phyloP scores from a whole-genome alignment of 1,139 yeast genomes.

The Lodderomyces parapsilosis region DNA sequence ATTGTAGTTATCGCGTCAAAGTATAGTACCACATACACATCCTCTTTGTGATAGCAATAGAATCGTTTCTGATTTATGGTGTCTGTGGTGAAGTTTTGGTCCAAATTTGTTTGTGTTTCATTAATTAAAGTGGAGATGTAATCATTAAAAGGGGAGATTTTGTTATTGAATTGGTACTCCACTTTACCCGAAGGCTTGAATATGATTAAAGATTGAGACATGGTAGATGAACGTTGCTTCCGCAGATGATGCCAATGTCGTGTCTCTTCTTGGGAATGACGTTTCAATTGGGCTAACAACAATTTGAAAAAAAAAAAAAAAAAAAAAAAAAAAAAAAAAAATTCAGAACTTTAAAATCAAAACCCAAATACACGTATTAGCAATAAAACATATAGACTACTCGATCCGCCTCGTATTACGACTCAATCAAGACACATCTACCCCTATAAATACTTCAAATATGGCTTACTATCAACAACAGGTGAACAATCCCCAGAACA shows the following conservation, averaged over 20 bases:
- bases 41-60: slow-evolving; percentile 31
- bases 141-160: slow-evolving; percentile 42
- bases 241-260: not conserved
- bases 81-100: slow-evolving; percentile 34
- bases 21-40: slow-evolving; percentile 37
- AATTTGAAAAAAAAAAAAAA: slow-evolving; percentile 5
- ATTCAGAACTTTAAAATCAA: too few species aligned
- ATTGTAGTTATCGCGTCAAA: slow-evolving; percentile 42
- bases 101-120: slow-evolving; percentile 33
- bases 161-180: slow-evolving; percentile 37
- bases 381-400: not conserved
- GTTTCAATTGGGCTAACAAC: not conserved
- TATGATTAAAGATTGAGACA: slow-evolving; percentile 37
- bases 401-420: too few species aligned
- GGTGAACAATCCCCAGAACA: slow-evolving; percentile 35
- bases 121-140: slow-evolving; percentile 38
- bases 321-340: slow-evolving; percentile 5
- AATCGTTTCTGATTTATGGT: slow-evolving; percentile 36
- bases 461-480: slow-evolving; percentile 46
- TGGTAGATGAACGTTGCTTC: slow-evolving; percentile 11
- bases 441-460: too few species aligned
- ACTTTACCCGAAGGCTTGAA: slow-evolving; percentile 39
- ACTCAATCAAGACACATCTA: not conserved
- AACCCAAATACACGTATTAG: not conserved
- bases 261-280: slow-evolving; percentile 1